Evolutionary conservation across 2,329 filamentous ascomycete genomes (phyloP).

Genomic region (Claviceps paspali): DNA sequence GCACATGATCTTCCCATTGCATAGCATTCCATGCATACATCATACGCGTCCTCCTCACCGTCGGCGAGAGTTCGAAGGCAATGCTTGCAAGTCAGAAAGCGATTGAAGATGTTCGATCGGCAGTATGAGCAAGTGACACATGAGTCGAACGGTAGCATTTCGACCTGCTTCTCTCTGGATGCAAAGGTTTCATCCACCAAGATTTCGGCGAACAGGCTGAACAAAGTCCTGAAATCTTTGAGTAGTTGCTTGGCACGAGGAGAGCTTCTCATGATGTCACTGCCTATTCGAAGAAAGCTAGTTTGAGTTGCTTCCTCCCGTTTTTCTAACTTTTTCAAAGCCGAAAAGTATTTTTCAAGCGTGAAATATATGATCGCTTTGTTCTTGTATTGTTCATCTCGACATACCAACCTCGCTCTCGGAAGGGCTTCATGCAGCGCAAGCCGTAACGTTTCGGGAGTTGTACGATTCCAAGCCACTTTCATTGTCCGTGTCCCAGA

Average conservation of each 20-base stretch:
- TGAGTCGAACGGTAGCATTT: slow-evolving; percentile 71
- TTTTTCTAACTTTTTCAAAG: slow-evolving; percentile 39
- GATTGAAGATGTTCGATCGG: slow-evolving; percentile 90
- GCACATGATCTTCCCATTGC: slow-evolving; percentile 90
- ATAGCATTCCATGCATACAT: slow-evolving; percentile 97
- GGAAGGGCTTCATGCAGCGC: slow-evolving; percentile 78
- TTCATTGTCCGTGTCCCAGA: slow-evolving; percentile 92
- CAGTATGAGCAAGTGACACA: slow-evolving; percentile 95
- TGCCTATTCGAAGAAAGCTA: slow-evolving; percentile 31
- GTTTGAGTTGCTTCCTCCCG: slow-evolving; percentile 28
- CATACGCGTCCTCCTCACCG: slow-evolving; percentile 72
- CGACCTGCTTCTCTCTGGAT: slow-evolving; percentile 53
- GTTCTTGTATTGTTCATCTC: slow-evolving; percentile 97
- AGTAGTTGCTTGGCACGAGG: slow-evolving; percentile 51
- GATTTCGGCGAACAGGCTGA: slow-evolving; percentile 62
- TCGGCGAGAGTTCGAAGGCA: slow-evolving; percentile 55
- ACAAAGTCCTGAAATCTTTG: slow-evolving; percentile 69
- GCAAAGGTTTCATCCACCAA: slow-evolving; percentile 78
- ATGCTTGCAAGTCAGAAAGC: slow-evolving; percentile 80
- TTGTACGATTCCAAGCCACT: slow-evolving; percentile 94
- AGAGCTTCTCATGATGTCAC: slow-evolving; percentile 26
- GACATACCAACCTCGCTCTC: slow-evolving; percentile 77
- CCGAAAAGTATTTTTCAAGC: slow-evolving; percentile 59
- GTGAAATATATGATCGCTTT: slow-evolving; percentile 90
- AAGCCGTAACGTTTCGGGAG: slow-evolving; percentile 75